phyloP scores from a whole-genome alignment of 305 asterid genomes.

The Striga hermonthica region DNA sequence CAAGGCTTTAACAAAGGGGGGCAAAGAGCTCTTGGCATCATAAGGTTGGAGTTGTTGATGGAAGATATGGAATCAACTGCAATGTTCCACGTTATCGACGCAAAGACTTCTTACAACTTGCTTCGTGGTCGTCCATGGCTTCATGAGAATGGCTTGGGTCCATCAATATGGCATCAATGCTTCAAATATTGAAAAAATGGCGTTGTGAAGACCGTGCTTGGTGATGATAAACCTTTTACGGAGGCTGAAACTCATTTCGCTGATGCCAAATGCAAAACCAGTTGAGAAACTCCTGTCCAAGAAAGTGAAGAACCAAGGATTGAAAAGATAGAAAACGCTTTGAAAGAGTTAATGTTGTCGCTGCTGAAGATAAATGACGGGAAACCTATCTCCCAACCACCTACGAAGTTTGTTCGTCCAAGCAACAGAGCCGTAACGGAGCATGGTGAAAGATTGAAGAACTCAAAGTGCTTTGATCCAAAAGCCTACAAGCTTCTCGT shows the following conservation, averaged over 20 bases:
- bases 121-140: background rate
- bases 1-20: background rate
- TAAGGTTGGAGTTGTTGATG: background rate
- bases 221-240: background rate
- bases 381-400: background rate
- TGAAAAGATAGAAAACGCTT: background rate
- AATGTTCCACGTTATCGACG: background rate
- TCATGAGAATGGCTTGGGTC: background rate
- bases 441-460: background rate
- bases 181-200: conserved; percentile 1
- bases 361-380: too few species aligned
- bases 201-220: background rate
- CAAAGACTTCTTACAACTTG: background rate
- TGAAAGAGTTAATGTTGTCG: background rate
- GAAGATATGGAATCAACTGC: background rate
- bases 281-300: background rate
- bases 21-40: background rate
- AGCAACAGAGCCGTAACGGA: background rate
- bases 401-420: background rate
- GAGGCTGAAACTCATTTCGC: background rate
- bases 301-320: background rate
- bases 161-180: background rate
- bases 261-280: background rate
- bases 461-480: background rate
- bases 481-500: background rate